These are phyloP conservation scores for Rutstroemia sp. DNA, from an alignment of 2,329 filamentous ascomycete genomes.

Conservation along the genomic window DNA sequence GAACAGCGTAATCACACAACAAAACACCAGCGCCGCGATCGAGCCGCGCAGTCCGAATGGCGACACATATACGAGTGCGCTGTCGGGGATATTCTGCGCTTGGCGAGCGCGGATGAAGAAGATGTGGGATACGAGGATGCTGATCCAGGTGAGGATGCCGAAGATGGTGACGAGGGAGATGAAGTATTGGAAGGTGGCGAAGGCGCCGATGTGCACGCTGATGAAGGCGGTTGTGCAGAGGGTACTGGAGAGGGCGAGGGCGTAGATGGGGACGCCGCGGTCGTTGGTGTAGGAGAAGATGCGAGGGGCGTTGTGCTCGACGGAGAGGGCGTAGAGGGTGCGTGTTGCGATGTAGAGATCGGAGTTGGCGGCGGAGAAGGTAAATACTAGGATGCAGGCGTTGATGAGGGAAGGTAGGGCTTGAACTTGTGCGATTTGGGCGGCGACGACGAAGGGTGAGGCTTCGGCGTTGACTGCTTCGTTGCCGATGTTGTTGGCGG, in stretches of 20 bases:
- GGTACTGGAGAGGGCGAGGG: slow-evolving; percentile 35
- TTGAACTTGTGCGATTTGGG: slow-evolving; percentile 56
- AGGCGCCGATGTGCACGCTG: slow-evolving; percentile 50
- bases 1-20: slow-evolving; percentile 66
- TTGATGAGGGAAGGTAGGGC: slow-evolving; percentile 62
- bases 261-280: slow-evolving; percentile 43
- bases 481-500: slow-evolving; percentile 41
- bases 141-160: slow-evolving; percentile 30
- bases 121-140: slow-evolving; percentile 61
- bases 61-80: slow-evolving; percentile 54
- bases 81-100: slow-evolving; percentile 50
- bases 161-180: slow-evolving; percentile 50
- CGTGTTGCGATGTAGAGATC: slow-evolving; percentile 60
- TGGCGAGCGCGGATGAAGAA: slow-evolving; percentile 55
- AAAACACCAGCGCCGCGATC: slow-evolving; percentile 60
- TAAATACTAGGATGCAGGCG: slow-evolving; percentile 58
- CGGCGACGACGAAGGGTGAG: slow-evolving; percentile 48
- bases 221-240: slow-evolving; percentile 63
- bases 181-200: slow-evolving; percentile 63
- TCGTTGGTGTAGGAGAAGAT: slow-evolving; percentile 50
- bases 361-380: slow-evolving; percentile 54
- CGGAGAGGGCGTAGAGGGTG: slow-evolving; percentile 61
- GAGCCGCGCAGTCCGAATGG: slow-evolving; percentile 68
- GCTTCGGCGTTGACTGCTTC: slow-evolving; percentile 40
- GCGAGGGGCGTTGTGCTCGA: slow-evolving; percentile 56